Conservation (phyloP, 805 yeast species). For the Candida tammaniensis region DNA sequence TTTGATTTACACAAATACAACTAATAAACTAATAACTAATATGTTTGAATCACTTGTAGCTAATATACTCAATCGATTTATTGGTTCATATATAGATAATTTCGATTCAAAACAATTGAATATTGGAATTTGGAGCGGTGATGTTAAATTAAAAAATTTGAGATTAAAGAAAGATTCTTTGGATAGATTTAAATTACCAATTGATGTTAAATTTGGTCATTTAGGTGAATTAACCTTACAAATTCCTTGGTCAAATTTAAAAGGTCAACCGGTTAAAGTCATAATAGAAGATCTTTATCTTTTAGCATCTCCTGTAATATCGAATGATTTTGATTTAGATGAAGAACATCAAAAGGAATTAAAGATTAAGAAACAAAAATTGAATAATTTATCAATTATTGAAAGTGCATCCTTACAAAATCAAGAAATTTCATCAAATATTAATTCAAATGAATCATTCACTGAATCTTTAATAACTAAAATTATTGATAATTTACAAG, state of each 20-base stretch:
- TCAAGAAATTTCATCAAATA: slow-evolving; percentile 27
- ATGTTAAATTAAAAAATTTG: slow-evolving; percentile 78
- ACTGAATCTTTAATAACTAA: slow-evolving; percentile 85
- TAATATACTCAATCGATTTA: slow-evolving; percentile 54
- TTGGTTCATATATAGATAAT: slow-evolving; percentile 83
- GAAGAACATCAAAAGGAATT: slow-evolving; percentile 60
- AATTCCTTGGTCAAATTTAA: slow-evolving; percentile 95
- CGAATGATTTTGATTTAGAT: slow-evolving; percentile 49
- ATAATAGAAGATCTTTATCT: slow-evolving; percentile 82
- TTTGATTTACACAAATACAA: too few species aligned
- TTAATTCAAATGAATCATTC: slow-evolving; percentile 69
- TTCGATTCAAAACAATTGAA: slow-evolving; percentile 94
- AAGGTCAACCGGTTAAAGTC: slow-evolving; percentile 87
- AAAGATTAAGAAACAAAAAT: slow-evolving; percentile 62
- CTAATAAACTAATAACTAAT: too few species aligned
- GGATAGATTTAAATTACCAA: slow-evolving; percentile 80
- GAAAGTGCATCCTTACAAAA: slow-evolving; percentile 42
- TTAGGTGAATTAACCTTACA: slow-evolving; percentile 85
- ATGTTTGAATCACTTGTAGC: slow-evolving; percentile 73
- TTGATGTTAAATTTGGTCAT: slow-evolving; percentile 86
- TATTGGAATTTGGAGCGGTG: slow-evolving; percentile 97
- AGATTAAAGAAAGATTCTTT: slow-evolving; percentile 83
- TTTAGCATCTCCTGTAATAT: slow-evolving; percentile 70
- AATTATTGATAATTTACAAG: slow-evolving; percentile 87
- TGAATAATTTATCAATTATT: slow-evolving; percentile 64